A percentile compares a stretch with the other conserved stretches of the same genome.
phyloP scores from a whole-genome alignment of 257 asterid species.

The Solanum sparsipilum region DNA sequence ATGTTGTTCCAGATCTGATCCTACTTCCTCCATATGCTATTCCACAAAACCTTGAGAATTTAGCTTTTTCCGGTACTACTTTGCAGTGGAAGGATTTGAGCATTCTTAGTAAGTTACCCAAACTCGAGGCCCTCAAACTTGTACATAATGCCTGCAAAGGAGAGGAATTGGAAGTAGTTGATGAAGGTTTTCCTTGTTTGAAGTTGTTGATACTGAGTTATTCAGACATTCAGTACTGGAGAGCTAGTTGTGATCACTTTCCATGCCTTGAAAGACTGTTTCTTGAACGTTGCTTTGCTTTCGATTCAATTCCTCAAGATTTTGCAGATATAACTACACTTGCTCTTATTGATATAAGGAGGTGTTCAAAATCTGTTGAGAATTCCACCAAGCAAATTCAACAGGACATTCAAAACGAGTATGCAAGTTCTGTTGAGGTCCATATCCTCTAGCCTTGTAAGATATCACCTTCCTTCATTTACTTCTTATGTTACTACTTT shows the following conservation, averaged over 20 bases:
- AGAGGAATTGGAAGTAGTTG: not conserved
- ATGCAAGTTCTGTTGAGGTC: not conserved
- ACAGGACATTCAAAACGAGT: not conserved
- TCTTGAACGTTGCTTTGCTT: not conserved
- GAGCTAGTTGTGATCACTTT: not conserved
- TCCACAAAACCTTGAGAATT: not conserved
- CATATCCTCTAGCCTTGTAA: not conserved
- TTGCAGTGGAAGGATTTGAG: not conserved
- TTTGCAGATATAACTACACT: not conserved
- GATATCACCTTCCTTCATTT: not conserved
- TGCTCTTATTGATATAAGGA: not conserved
- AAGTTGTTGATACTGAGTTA: not conserved
- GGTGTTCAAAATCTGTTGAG: not conserved
- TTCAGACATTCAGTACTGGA: not conserved
- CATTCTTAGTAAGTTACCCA: not conserved
- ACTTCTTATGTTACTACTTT: not conserved
- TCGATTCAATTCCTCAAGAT: not conserved
- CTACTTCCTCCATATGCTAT: not conserved
- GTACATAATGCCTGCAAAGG: not conserved
- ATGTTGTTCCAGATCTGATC: not conserved
- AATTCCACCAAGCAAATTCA: not conserved
- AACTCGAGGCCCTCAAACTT: not conserved
- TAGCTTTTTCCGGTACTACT: not conserved
- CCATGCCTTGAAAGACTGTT: not conserved
- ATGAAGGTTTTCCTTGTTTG: not conserved